Evolutionary conservation across 2,329 filamentous ascomycete genomes (phyloP).

Genomic region (Aphanocladium album): DNA sequence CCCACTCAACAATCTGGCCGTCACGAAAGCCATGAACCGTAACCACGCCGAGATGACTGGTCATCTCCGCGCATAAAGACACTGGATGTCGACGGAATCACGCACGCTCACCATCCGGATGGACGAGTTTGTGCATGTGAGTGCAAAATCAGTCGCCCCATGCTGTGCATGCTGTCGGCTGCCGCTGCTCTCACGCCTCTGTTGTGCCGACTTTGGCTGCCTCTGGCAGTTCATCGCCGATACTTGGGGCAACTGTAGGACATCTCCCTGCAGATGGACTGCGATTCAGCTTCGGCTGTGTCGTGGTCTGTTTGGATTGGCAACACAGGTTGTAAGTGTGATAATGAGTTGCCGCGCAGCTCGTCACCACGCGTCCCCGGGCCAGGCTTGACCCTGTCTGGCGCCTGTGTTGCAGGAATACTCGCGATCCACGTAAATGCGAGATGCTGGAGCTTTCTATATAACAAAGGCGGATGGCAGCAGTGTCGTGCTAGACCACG

Average conservation of each 20-base stretch:
- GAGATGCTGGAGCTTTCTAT: slow-evolving; percentile 7
- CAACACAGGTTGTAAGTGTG: slow-evolving; percentile 22
- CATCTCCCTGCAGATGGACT: slow-evolving; percentile 13
- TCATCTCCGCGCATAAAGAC: slow-evolving; percentile 35
- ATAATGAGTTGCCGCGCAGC: slow-evolving; percentile 13
- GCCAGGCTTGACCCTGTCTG: slow-evolving; percentile 4
- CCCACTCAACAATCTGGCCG: slow-evolving; percentile 31
- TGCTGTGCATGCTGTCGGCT: not conserved
- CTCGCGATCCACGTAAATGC: not conserved
- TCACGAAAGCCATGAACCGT: slow-evolving; percentile 30
- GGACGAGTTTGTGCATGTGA: slow-evolving; percentile 10
- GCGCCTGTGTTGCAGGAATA: slow-evolving; percentile 1
- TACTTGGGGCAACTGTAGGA: slow-evolving; percentile 9
- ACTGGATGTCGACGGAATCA: slow-evolving; percentile 41
- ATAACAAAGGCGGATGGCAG: slow-evolving; percentile 6
- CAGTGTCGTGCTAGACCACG: not conserved
- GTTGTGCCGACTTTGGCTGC: not conserved
- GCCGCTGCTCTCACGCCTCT: not conserved
- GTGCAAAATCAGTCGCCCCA: not conserved
- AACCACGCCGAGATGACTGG: slow-evolving; percentile 35
- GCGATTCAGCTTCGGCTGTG: not conserved
- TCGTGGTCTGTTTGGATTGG: slow-evolving; percentile 4
- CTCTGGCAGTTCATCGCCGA: not conserved
- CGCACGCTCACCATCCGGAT: slow-evolving; percentile 18
- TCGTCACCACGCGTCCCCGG: not conserved